These are phyloP conservation scores for Globisporangium cederbergense DNA, from an alignment of 352 stramenopile genomes.

Conservation along the genomic window DNA sequence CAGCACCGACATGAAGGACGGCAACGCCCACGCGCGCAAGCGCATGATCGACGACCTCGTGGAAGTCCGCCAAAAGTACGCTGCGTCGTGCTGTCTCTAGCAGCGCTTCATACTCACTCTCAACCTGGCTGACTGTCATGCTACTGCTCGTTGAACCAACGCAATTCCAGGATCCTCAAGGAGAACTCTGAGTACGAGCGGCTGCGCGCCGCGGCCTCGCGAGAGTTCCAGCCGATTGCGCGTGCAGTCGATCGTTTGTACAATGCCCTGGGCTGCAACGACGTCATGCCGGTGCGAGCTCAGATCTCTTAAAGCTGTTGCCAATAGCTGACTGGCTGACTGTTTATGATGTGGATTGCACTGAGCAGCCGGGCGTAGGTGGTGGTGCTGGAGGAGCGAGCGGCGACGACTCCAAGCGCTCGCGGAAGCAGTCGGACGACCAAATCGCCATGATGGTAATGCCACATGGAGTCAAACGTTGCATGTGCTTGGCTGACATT, in stretches of 20 bases:
- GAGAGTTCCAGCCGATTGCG: slow-evolving; percentile 73
- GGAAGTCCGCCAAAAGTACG: slow-evolving; percentile 63
- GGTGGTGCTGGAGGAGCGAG: slow-evolving; percentile 18
- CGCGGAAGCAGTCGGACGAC: slow-evolving; percentile 67
- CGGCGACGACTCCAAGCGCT: slow-evolving; percentile 37
- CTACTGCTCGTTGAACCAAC: background rate
- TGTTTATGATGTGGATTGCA: background rate
- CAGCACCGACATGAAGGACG: slow-evolving; percentile 60
- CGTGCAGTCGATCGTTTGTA: slow-evolving; percentile 72
- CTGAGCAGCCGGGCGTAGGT: slow-evolving; percentile 10
- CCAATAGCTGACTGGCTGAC: background rate
- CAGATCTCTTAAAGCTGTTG: background rate
- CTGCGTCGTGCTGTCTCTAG: background rate
- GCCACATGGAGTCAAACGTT: background rate
- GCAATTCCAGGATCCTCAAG: slow-evolving; percentile 52
- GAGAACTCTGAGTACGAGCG: slow-evolving; percentile 75
- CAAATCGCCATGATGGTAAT: slow-evolving; percentile 70
- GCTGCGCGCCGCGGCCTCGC: slow-evolving; percentile 45
- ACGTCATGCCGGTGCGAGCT: slow-evolving; percentile 58
- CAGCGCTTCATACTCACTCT: too few species aligned
- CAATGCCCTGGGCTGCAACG: slow-evolving; percentile 75
- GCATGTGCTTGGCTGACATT: too few species aligned
- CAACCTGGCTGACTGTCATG: too few species aligned
- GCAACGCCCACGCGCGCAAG: slow-evolving; percentile 60
- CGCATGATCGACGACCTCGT: slow-evolving; percentile 72